Conservation (phyloP, 192 early-diverging fungal genomes). For the Coemansia guatemalensis region DNA sequence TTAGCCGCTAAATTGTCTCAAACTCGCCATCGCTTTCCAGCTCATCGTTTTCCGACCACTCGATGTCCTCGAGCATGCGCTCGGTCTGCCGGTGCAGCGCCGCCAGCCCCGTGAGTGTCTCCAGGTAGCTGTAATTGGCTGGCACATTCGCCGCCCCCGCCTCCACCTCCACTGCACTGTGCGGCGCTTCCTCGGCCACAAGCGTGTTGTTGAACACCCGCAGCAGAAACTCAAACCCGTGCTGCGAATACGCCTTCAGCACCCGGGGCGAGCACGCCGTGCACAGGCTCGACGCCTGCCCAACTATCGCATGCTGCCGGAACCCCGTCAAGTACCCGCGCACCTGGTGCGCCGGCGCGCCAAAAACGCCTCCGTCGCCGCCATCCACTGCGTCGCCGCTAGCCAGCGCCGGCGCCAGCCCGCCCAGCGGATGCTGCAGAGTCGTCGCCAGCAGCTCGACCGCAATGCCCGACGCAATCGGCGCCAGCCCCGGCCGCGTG, state of each 20-base stretch:
- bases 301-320: conserved; percentile 78
- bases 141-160: conserved; percentile 4
- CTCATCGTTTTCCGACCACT: conserved; percentile 69
- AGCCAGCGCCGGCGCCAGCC: conserved; percentile 33
- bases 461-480: conserved; percentile 80
- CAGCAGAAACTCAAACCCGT: conserved; percentile 74
- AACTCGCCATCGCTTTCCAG: conserved; percentile 42
- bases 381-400: conserved; percentile 1
- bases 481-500: conserved; percentile 91
- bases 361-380: conserved; percentile 56
- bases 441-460: conserved; percentile 91
- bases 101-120: conserved; percentile 82
- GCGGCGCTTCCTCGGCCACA: conserved; percentile 32
- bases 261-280: conserved; percentile 81
- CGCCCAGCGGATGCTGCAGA: conserved; percentile 68
- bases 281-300: conserved; percentile 84
- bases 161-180: conserved; percentile 11
- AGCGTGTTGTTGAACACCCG: conserved; percentile 63
- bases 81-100: conserved; percentile 81
- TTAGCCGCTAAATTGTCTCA: conserved; percentile 23
- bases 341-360: conserved; percentile 92
- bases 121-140: conserved; percentile 70
- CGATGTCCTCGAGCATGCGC: conserved; percentile 63
- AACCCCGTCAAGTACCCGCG: conserved; percentile 88
- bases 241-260: conserved; percentile 60